Evolutionary conservation across 1,284 basidiomycete genomes (phyloP), one percentile per base, ranked within the genome.

Genomic region (Ceratobasidium sp.): DNA sequence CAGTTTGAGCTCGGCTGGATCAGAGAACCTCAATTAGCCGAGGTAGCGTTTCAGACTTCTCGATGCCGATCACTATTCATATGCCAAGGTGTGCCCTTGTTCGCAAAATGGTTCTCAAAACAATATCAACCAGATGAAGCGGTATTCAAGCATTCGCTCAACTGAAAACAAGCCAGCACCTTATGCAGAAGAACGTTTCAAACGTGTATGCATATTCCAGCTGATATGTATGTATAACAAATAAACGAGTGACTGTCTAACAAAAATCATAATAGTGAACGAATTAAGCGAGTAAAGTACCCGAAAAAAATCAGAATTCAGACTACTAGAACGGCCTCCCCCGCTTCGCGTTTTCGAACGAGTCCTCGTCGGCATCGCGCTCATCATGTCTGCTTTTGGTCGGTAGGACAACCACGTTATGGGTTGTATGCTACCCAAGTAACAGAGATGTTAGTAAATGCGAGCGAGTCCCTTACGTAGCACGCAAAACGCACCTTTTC

Each of bases 231-330:
- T 42, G 23, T 64, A 64, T 12, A 65, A 23, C n/a, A 65, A 65
- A 44, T 10, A 57, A 57, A 57, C 56, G 62, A 48, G 61, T 20
- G 62, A 65, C 62, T 26, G 23, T n/a, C n/a, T 65, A 65, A 65
- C 17, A 46, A 44, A 6, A 28, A 46, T 28, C 26, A 64, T 64
- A 64, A 38, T 64, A 64, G 20, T 44, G 44, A 44, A 33, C 62
- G 17, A n/a, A n/a, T 13, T 20, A 40, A 17, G 33, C 9, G 38
- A 42, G 42, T 46, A 65, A 48, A 26, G 23, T 40, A 64, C 9
- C 62, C 15, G 28, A 44, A 62, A 33, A 62, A 13, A 42, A 62
- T 7, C 23, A 57, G 15, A 28, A 28, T 9, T 28, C 2, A 40
- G 28, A 62, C 42, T 1, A 23, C 62, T 65, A 65, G 62, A 48